These are phyloP conservation scores for Trichosphaerium sp. DNA, from an alignment of 78 protist species.

Conservation along the genomic window DNA sequence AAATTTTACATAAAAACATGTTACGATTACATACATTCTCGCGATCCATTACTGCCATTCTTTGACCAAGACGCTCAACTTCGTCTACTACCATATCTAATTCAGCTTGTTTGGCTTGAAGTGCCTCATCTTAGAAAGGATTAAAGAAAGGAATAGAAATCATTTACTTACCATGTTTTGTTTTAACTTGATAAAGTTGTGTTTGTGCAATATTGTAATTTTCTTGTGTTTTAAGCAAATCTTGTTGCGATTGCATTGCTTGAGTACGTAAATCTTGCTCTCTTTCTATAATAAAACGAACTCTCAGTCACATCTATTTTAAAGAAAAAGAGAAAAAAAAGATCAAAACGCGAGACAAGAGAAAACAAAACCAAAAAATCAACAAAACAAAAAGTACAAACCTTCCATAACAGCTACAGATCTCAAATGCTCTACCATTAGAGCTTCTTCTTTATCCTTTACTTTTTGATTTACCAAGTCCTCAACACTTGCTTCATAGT, in stretches of 20 bases:
- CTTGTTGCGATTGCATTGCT: constrained; percentile 13
- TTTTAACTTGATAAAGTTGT: constrained; percentile 7
- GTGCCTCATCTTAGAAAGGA: neutral
- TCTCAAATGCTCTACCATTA: too few species aligned
- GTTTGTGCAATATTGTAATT: constrained; percentile 4
- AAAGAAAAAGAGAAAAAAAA: too few species aligned
- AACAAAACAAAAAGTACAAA: too few species aligned
- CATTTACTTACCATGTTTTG: constrained; percentile 1
- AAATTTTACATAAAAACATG: too few species aligned
- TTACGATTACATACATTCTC: too few species aligned
- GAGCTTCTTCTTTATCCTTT: neutral
- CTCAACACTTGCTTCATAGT: neutral
- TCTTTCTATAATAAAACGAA: neutral
- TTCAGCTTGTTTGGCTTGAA: constrained; percentile 34
- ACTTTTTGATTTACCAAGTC: neutral
- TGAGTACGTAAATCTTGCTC: constrained; percentile 13
- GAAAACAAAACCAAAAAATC: too few species aligned
- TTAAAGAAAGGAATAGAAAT: neutral
- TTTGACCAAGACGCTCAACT: constrained; percentile 27
- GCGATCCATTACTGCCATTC: too few species aligned
- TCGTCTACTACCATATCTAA: constrained; percentile 32
- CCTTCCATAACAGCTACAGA: too few species aligned
- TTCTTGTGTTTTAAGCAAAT: neutral
- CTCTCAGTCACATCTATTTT: too few species aligned
- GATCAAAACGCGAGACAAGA: too few species aligned